Percentiles rank a stretch among this genome's conserved stretches.
These are phyloP conservation scores for Calonectria henricotiae DNA, from an alignment of 2,329 filamentous ascomycete species.

Conservation along the genomic window DNA sequence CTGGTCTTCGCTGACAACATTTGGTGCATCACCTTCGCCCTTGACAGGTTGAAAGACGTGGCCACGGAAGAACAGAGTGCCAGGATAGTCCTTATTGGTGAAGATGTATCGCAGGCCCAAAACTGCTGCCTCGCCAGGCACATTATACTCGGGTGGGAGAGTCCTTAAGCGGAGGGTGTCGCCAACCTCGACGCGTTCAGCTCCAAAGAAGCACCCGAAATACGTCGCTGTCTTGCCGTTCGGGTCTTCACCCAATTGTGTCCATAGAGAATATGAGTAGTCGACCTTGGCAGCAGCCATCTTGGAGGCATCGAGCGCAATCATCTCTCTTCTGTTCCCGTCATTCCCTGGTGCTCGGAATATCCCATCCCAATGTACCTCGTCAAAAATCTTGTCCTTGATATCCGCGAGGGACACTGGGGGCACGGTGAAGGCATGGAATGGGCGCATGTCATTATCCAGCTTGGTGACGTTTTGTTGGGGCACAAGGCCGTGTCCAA, in stretches of 20 bases:
- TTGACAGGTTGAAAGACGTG: slow-evolving; percentile 60
- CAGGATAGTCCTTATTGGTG: slow-evolving; percentile 57
- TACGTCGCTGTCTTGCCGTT: slow-evolving; percentile 58
- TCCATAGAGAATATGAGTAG: slow-evolving; percentile 68
- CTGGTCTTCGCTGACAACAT: slow-evolving; percentile 57
- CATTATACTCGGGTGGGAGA: slow-evolving; percentile 58
- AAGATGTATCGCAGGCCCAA: slow-evolving; percentile 63
- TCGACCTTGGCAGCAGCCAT: slow-evolving; percentile 67
- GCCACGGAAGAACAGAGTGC: slow-evolving; percentile 61
- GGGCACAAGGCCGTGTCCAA: slow-evolving; percentile 59
- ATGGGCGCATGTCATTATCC: slow-evolving; percentile 65
- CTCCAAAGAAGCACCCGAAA: slow-evolving; percentile 68
- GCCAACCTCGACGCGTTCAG: slow-evolving; percentile 66
- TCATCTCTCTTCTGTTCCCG: slow-evolving; percentile 59
- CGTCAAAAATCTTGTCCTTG: slow-evolving; percentile 60
- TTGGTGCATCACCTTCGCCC: slow-evolving; percentile 48
- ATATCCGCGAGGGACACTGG: slow-evolving; percentile 60
- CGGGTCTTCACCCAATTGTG: slow-evolving; percentile 53
- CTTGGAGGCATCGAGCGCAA: slow-evolving; percentile 68
- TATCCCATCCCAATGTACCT: slow-evolving; percentile 62
- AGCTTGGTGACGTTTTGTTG: slow-evolving; percentile 60
- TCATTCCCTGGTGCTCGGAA: slow-evolving; percentile 57
- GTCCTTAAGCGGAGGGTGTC: slow-evolving; percentile 67
- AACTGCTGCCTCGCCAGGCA: slow-evolving; percentile 54
- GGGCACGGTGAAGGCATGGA: slow-evolving; percentile 69